A percentile compares a stretch with the other conserved stretches of the same genome.
Evolutionary conservation across 2,329 filamentous ascomycete genomes (phyloP).

Genomic region (Ceratocystis huliohia): DNA sequence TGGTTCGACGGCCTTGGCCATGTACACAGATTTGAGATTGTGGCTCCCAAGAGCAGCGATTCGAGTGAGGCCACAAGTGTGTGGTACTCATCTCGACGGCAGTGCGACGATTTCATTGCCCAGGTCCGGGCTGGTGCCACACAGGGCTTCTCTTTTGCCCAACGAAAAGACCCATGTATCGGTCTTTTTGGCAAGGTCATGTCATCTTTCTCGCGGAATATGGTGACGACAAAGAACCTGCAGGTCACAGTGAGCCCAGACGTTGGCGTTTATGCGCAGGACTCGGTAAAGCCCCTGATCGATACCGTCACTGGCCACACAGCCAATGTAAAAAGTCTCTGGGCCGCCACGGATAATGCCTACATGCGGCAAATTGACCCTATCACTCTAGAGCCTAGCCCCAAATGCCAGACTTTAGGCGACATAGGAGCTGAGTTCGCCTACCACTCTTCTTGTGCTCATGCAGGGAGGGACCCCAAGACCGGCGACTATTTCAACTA

Average conservation of each 20-base stretch:
- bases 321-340: conserved; percentile 36
- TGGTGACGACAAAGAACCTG: conserved; percentile 41
- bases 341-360: conserved; percentile 44
- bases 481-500: conserved; percentile 73
- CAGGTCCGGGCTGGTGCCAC: conserved; percentile 47
- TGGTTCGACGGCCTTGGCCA: conserved; percentile 74
- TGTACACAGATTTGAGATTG: conserved; percentile 59
- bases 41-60: conserved; percentile 28
- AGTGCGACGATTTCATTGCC: conserved; percentile 51
- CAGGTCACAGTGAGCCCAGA: conserved; percentile 54
- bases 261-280: conserved; percentile 39
- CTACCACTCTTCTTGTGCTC: conserved; percentile 56
- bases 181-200: conserved; percentile 60
- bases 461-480: conserved; percentile 55
- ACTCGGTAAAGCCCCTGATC: conserved; percentile 19
- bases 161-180: conserved; percentile 61
- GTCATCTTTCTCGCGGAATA: conserved; percentile 39
- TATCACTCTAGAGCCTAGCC: conserved; percentile 58
- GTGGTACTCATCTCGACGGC: conserved; percentile 57
- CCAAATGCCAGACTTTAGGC: conserved; percentile 41
- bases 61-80: conserved; percentile 30
- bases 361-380: conserved; percentile 51
- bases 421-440: conserved; percentile 54
- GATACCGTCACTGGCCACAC: conserved; percentile 28
- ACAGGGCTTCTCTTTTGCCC: conserved; percentile 51